Percentiles rank a stretch among this genome's conserved stretches.
Evolutionary conservation across 73 alveolate species (phyloP).

Genomic region (Symbiodinium natans): DNA sequence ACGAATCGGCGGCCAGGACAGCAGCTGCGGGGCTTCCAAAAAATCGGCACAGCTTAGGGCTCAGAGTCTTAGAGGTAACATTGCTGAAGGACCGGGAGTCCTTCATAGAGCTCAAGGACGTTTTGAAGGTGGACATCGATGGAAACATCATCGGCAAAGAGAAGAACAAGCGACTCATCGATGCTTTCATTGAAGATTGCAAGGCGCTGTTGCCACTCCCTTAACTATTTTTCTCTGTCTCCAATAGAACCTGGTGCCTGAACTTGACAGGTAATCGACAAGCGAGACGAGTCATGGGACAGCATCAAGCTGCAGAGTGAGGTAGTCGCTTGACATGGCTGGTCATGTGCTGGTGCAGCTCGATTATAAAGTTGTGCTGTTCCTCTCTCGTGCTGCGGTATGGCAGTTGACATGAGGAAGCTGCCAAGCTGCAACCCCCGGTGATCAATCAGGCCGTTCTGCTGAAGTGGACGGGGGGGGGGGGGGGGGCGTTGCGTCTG

Average conservation of each 20-base stretch:
- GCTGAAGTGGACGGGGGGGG: too few relatives aligned
- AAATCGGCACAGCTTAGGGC: too few relatives aligned
- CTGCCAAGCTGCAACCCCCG: background rate
- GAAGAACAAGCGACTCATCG: conserved; percentile 69
- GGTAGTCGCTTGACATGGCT: background rate
- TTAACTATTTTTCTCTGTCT: background rate
- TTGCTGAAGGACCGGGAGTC: conserved; percentile 71
- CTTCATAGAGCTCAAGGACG: conserved; percentile 89
- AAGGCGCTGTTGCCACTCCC: background rate
- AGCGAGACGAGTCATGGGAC: conserved; percentile 63
- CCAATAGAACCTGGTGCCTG: too few relatives aligned
- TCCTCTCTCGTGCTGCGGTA: background rate
- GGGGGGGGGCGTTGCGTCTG: too few relatives aligned
- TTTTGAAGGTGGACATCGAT: conserved; percentile 85
- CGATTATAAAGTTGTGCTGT: too few relatives aligned
- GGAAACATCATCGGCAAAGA: conserved; percentile 84
- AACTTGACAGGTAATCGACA: conserved; percentile 55
- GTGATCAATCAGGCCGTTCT: background rate
- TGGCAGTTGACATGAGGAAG: background rate
- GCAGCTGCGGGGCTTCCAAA: background rate
- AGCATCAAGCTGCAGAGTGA: conserved; percentile 54
- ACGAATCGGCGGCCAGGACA: conserved; percentile 84
- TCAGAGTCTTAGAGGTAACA: too few relatives aligned
- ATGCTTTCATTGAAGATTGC: conserved; percentile 91
- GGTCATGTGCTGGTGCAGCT: too few relatives aligned